A percentile compares a stretch with the other conserved stretches of the same genome.
phyloP scores from a whole-genome alignment of 371 early-diverging fungal genomes.

The Actinomortierella ambigua region DNA sequence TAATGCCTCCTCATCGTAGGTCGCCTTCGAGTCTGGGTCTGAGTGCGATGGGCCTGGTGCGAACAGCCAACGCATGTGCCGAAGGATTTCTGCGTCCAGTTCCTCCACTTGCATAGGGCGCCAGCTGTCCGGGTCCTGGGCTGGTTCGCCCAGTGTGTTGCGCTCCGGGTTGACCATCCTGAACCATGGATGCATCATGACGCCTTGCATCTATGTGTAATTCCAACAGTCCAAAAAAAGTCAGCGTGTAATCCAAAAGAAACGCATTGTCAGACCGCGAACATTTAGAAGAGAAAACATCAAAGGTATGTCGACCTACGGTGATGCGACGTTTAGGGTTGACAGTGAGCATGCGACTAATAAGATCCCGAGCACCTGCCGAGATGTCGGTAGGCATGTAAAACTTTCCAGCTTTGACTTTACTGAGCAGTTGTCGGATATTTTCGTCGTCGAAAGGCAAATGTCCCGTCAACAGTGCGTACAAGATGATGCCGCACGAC shows the following conservation, averaged over 20 bases:
- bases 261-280: no score
- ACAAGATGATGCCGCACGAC: constrained; percentile 93
- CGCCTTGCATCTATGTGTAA: constrained; percentile 55
- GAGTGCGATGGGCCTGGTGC: constrained; percentile 44
- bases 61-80: constrained; percentile 48
- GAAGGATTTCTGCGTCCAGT: constrained; percentile 52
- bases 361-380: constrained; percentile 63
- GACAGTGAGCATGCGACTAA: constrained; percentile 59
- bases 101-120: constrained; percentile 27
- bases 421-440: constrained; percentile 73
- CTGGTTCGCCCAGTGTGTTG: constrained; percentile 32
- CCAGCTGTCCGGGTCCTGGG: constrained; percentile 26
- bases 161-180: constrained; percentile 27
- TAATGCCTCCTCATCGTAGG: constrained; percentile 50
- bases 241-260: neutral
- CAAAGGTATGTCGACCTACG: constrained; percentile 35
- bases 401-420: constrained; percentile 56
- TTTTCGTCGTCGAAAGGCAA: constrained; percentile 96
- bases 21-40: constrained; percentile 36
- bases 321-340: constrained; percentile 58
- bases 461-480: constrained; percentile 85
- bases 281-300: constrained; percentile 47
- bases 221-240: constrained; percentile 46
- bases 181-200: constrained; percentile 70
- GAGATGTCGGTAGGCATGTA: constrained; percentile 68